phyloP scores from a whole-genome alignment of 768 basidiomycete species.

The Botryobasidium botryosum region DNA sequence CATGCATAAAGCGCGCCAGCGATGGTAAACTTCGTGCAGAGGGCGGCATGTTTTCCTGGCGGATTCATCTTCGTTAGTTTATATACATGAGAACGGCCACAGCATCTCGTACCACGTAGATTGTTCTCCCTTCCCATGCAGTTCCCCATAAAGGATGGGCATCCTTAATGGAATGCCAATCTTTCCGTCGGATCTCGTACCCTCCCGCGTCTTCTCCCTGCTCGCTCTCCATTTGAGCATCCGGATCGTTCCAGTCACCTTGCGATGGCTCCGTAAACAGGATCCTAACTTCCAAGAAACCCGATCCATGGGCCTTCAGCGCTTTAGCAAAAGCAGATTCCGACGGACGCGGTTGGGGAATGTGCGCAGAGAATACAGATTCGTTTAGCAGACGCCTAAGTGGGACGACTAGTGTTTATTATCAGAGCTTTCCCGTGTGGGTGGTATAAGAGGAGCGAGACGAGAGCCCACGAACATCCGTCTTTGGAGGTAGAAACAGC shows the following conservation, averaged over 20 bases:
- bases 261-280: too few relatives aligned
- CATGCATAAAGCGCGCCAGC: slow-evolving; percentile 30
- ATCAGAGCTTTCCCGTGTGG: too few relatives aligned
- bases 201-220: slow-evolving; percentile 32
- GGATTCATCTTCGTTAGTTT: not conserved
- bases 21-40: slow-evolving; percentile 34
- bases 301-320: too few relatives aligned
- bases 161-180: slow-evolving; percentile 22
- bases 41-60: slow-evolving; percentile 56
- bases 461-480: slow-evolving; percentile 42
- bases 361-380: too few relatives aligned
- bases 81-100: slow-evolving; percentile 5
- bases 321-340: too few relatives aligned
- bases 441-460: too few relatives aligned
- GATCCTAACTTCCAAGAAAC: too few relatives aligned
- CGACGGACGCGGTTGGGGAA: too few relatives aligned
- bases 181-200: slow-evolving; percentile 48
- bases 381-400: too few relatives aligned
- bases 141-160: slow-evolving; percentile 24
- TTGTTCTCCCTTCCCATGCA: slow-evolving; percentile 43
- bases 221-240: too few relatives aligned
- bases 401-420: too few relatives aligned
- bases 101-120: slow-evolving; percentile 43
- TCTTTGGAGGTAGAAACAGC: slow-evolving; percentile 29
- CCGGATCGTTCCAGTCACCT: too few relatives aligned